Evolutionary conservation across 169 alveolate species (phyloP), one percentile per base, ranked within the genome.

Genomic region (Eimeria praecox): DNA sequence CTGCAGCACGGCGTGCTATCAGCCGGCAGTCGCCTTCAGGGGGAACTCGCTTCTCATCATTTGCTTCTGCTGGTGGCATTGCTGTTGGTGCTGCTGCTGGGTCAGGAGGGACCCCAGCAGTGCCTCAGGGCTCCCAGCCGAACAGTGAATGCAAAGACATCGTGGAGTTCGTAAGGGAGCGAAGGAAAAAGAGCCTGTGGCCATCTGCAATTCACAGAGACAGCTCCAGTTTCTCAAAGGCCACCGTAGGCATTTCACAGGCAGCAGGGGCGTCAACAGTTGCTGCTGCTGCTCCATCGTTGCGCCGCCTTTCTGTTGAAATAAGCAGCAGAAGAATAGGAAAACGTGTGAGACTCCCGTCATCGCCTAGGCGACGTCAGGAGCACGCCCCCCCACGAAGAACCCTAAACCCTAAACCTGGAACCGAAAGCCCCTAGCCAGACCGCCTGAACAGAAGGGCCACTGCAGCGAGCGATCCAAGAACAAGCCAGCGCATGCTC

Each of bases 261-360:
- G 75, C 91, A 14, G 24, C 91, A 54, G 91, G 46, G 54, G 75
- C 94, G 24, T 35, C 85, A 24, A 18, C 82, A 9, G 94, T 35
- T 87, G 78, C 94, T 64, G 82, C 77, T 87, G 92, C 92, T 33
- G 46, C 56, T 30, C 22, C 92, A 49, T 40, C 64, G 44, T 30
- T 78, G 64, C 66, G 88, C 30, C 88, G 64, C 88, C 38, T 30
- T 52, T 35, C 91, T 27, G 91, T 77, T 59, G 56, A 49, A 0
- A 12, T 35, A 14, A 24, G 77, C 54, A 38, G 77, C 30, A 83
- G 64, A 30, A 83, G 22, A 59, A 52, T 44, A n/a, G 91, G 91
- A 49, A 52, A 54, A 54, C 91, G 54, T 9, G 91, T 83, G 24
- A 49, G 91, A 35, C 75, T 83, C 12, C 62, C 77, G 54, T 24